Percentiles rank a stretch among this genome's conserved stretches.
Conservation (phyloP, 768 basidiomycete species). For the Termitomyces sp. region DNA sequence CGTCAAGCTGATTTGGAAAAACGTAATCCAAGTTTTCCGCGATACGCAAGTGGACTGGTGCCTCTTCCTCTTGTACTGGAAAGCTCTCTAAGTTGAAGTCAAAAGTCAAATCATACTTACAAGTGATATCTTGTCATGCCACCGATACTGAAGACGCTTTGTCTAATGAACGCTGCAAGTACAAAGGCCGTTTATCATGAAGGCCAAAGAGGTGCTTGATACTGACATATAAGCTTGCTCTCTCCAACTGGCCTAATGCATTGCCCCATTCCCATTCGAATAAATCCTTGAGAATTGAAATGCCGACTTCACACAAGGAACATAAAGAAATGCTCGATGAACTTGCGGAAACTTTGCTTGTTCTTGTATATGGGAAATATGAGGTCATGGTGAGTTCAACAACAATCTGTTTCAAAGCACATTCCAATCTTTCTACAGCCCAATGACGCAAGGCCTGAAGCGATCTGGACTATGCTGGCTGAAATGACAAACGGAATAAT, state of each 20-base stretch:
- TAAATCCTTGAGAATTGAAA: background rate
- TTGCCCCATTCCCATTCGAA: no score
- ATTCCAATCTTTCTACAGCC: background rate
- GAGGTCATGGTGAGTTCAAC: background rate
- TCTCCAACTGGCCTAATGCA: background rate
- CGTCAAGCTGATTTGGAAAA: background rate
- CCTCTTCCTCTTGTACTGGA: background rate
- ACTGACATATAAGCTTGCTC: background rate
- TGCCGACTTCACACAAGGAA: background rate
- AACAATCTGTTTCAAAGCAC: background rate
- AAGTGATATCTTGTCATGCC: background rate
- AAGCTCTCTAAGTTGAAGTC: background rate
- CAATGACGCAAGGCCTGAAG: background rate
- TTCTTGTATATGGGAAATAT: background rate
- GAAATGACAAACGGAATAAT: background rate
- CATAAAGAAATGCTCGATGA: background rate
- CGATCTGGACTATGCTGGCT: background rate
- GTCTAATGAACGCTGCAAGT: background rate
- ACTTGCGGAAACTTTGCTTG: background rate
- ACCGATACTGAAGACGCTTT: background rate
- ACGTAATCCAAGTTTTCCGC: background rate
- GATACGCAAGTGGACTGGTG: background rate
- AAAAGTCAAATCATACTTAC: background rate
- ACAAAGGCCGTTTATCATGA: background rate
- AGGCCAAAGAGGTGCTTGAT: background rate